Conservation (phyloP, 164 flowering plant genomes). For the Aristolochia contorta region DNA sequence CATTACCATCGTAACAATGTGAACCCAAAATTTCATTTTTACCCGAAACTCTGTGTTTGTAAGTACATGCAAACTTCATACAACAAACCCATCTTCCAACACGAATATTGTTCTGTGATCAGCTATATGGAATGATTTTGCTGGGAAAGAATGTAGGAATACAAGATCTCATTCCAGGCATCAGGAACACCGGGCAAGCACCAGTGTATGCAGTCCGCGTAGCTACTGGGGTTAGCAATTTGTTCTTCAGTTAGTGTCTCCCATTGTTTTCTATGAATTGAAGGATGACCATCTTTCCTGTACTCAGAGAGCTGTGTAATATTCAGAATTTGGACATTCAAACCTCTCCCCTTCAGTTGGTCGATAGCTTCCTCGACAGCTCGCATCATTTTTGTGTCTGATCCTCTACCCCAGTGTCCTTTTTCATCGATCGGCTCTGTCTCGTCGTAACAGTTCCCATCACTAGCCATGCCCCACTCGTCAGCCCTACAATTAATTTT, state of each 20-base stretch:
- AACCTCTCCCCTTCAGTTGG: conserved; percentile 31
- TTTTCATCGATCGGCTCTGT: conserved; percentile 32
- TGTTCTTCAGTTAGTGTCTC: conserved; percentile 37
- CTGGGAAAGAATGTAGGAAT: conserved; percentile 26
- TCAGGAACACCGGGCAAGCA: conserved; percentile 92
- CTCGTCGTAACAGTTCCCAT: conserved; percentile 46
- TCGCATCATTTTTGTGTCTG: conserved; percentile 38
- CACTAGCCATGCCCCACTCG: conserved; percentile 38
- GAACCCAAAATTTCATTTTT: too few relatives aligned
- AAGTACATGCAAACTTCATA: too few relatives aligned
- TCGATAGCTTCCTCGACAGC: conserved; percentile 26
- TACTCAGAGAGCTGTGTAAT: conserved; percentile 72
- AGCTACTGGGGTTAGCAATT: conserved; percentile 33
- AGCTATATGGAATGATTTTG: neutral
- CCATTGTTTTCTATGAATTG: conserved; percentile 58
- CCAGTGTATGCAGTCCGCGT: conserved; percentile 80
- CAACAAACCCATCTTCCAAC: too few relatives aligned
- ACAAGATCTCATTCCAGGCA: conserved; percentile 69
- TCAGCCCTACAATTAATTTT: conserved; percentile 31
- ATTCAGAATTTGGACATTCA: conserved; percentile 43
- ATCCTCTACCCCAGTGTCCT: conserved; percentile 32
- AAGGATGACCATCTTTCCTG: conserved; percentile 77
- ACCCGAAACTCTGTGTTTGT: too few relatives aligned
- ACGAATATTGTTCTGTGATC: too few relatives aligned
- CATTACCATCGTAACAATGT: too few relatives aligned